Evolutionary conservation across 495 filamentous ascomycete species (phyloP), one percentile per base, ranked within the genome.

Genomic region (Penicillium lividum): DNA sequence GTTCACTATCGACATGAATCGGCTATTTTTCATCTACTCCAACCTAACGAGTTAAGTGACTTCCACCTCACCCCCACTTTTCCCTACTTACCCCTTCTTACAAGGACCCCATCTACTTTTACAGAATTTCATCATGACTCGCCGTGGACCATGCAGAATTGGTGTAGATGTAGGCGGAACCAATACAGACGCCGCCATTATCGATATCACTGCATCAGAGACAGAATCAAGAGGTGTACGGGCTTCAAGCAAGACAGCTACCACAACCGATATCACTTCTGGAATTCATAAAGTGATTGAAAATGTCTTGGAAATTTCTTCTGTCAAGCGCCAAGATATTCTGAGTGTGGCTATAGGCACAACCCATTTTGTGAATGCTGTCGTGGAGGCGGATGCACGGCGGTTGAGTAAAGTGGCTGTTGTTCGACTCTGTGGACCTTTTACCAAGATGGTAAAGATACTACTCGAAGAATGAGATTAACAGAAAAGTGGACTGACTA

Each of bases 311-410:
- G 34, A 68, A 38, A 68, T 73, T 11, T 68, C 77, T 3, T 57
- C 50, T 25, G 70, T 84, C 46, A 58, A 65, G 11, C 64, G 74
- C 6, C 61, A 63, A 2, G 57, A 76, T 28, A 73, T 88, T 15
- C 77, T 77, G 9, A 80, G 77, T 54, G 82, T 87, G 5, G 84
- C 82, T 25, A 82, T 87, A 56, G 84, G 84, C 15, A 88, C 85
- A 3, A 86, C 84, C 0, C 80, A 83, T 62, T 87, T 86, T 66
- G 79, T 87, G 58, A 87, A 87, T 65, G 84, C 84, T 7, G 81
- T 87, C 36, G 73, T 86, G 7, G 80, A 86, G 64, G 68, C 77
- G 8, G 83, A 87, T 65, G 68, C 74, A 15, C 58, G 72, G 11
- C 76, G 80, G 5, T 68, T 87, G 28, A 73, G 73, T 8, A 72